Conservation (phyloP, 495 filamentous ascomycete genomes). For the Penicillium canariense region DNA sequence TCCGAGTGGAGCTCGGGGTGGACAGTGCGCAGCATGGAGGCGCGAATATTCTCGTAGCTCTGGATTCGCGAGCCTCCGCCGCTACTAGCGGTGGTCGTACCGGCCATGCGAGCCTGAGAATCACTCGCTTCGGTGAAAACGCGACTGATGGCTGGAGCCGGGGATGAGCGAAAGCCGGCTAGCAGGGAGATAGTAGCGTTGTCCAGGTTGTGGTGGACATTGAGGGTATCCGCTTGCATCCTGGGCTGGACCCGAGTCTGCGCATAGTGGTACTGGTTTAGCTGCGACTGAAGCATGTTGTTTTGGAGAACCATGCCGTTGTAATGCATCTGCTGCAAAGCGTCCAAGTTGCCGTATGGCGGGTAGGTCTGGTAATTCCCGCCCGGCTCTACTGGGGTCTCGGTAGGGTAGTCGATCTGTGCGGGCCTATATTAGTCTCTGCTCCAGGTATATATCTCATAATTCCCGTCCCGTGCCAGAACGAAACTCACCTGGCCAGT, state of each 20-base stretch:
- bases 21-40: constrained; percentile 10
- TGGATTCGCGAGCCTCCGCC: neutral
- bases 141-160: neutral
- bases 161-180: neutral
- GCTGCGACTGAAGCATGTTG: neutral
- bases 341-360: neutral
- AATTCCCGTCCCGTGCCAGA: neutral
- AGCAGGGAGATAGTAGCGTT: neutral
- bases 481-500: constrained; percentile 25
- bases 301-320: constrained; percentile 1
- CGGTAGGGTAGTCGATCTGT: constrained; percentile 19
- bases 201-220: neutral
- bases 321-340: neutral
- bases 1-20: neutral
- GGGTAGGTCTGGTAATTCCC: neutral
- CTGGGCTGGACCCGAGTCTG: neutral
- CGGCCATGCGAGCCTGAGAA: neutral
- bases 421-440: neutral
- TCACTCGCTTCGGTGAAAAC: neutral
- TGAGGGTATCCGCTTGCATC: neutral
- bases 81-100: no score
- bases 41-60: constrained; percentile 9
- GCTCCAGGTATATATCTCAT: neutral
- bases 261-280: neutral
- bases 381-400: constrained; percentile 1